Conservation (phyloP, 805 yeast genomes). For the Maudiozyma saulgeensis region DNA sequence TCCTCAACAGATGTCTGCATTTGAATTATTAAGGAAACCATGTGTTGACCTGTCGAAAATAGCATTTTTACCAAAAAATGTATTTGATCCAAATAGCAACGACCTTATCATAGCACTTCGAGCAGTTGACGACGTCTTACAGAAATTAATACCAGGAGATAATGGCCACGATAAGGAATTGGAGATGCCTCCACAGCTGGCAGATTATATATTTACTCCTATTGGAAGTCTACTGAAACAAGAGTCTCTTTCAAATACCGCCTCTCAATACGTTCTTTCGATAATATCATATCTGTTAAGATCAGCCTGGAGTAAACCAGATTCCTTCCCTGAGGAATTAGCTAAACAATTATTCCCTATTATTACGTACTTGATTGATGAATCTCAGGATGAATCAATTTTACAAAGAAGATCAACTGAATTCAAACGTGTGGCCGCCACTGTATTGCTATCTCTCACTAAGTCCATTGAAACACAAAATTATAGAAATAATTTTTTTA, state of each 20-base stretch:
- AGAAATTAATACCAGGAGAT: background rate
- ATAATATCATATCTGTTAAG: constrained; percentile 36
- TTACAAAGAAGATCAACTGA: constrained; percentile 4
- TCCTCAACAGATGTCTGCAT: constrained; percentile 6
- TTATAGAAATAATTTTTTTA: constrained; percentile 11
- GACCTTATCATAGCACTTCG: constrained; percentile 28
- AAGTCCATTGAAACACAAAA: constrained; percentile 27
- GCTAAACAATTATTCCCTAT: constrained; percentile 40
- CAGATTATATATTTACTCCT: constrained; percentile 58
- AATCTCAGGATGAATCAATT: constrained; percentile 18
- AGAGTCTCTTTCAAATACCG: constrained; percentile 37
- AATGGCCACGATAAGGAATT: background rate
- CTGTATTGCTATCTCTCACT: constrained; percentile 25
- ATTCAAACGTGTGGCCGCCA: constrained; percentile 31
- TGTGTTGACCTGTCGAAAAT: constrained; percentile 38
- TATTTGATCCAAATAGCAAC: constrained; percentile 27
- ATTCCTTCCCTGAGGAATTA: constrained; percentile 30
- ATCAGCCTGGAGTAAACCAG: constrained; percentile 38
- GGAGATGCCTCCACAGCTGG: constrained; percentile 33
- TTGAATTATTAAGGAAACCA: constrained; percentile 30
- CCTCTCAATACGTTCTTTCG: constrained; percentile 37
- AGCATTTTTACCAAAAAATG: constrained; percentile 33
- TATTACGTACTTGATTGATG: constrained; percentile 34
- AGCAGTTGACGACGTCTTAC: constrained; percentile 25
- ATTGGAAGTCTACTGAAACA: constrained; percentile 44